Evolutionary conservation across 768 basidiomycete genomes (phyloP).

Genomic region (Termitomyces sp.): DNA sequence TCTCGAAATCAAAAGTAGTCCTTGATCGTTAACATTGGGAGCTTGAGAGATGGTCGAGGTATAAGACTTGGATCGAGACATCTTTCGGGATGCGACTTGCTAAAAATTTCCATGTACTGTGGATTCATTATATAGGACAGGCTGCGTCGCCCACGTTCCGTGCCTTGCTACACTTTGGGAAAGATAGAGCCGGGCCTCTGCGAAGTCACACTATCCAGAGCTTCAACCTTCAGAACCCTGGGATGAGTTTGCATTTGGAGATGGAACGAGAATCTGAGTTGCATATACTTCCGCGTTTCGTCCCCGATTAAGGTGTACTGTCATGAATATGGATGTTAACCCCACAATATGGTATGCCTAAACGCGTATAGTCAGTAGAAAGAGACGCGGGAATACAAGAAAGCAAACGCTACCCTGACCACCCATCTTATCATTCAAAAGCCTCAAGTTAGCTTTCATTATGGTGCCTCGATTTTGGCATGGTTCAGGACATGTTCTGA

Average conservation of each 20-base stretch:
- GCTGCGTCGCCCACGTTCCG: constrained; percentile 7
- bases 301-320: no score
- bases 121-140: neutral
- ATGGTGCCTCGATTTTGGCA: neutral
- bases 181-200: neutral
- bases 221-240: neutral
- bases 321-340: neutral
- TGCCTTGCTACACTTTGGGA: neutral
- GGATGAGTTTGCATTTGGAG: neutral
- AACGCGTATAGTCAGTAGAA: neutral
- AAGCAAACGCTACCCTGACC: neutral
- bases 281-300: neutral
- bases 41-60: neutral
- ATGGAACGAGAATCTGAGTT: neutral
- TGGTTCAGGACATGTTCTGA: neutral
- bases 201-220: neutral
- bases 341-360: neutral
- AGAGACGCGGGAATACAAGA: neutral
- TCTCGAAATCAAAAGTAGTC: neutral
- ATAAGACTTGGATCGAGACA: constrained; percentile 2
- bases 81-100: neutral
- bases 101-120: neutral
- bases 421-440: neutral
- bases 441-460: neutral
- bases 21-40: neutral